These are phyloP conservation scores for Chlamydomonas sp. DNA, from an alignment of 139 green algal species.

Conservation along the genomic window DNA sequence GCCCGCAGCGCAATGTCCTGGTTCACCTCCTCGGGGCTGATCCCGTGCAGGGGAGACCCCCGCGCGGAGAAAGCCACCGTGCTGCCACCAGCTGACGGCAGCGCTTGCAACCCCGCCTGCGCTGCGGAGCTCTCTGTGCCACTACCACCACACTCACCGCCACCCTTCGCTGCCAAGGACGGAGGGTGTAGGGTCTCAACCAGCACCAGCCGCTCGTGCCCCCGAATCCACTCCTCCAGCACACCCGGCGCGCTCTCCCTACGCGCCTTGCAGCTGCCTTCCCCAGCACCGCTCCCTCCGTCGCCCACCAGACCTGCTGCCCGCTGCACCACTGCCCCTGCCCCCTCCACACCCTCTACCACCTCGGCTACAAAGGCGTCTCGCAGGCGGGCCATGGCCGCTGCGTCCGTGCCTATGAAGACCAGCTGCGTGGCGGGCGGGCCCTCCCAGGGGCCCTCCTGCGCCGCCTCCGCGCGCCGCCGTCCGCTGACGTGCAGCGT, in stretches of 20 bases:
- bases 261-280: not conserved
- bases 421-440: constrained; percentile 42
- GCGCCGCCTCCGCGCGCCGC: constrained; percentile 33
- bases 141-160: not conserved
- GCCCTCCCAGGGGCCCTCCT: constrained; percentile 40
- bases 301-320: not conserved
- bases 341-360: not conserved
- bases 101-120: not conserved
- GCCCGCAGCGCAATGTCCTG: constrained; percentile 1
- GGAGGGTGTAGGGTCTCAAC: not conserved
- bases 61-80: constrained; percentile 35
- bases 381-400: constrained; percentile 14
- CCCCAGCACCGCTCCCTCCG: not conserved
- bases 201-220: constrained; percentile 1
- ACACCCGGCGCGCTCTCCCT: not conserved
- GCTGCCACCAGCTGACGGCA: not conserved
- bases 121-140: not conserved
- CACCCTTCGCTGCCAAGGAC: no score
- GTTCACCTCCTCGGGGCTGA: constrained; percentile 43
- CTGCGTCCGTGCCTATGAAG: constrained; percentile 46
- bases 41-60: constrained; percentile 42
- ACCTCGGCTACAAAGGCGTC: not conserved
- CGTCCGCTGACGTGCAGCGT: constrained; percentile 59
- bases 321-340: not conserved
- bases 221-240: constrained; percentile 1